Evolutionary conservation across 208 protist genomes (phyloP), one percentile per base, ranked within the genome.

Genomic region (Eutreptiella sp.): DNA sequence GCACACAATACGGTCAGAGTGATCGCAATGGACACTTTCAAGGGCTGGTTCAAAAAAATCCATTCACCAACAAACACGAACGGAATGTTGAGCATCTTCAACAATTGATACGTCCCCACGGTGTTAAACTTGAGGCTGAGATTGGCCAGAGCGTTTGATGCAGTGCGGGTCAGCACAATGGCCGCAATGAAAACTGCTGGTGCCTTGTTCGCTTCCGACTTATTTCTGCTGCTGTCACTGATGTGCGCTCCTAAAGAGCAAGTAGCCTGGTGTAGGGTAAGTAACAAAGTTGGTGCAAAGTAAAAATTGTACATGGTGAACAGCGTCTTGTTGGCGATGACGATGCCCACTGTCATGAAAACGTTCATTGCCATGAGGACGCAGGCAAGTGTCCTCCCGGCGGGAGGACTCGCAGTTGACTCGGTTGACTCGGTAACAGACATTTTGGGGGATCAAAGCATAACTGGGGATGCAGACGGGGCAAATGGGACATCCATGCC

Each of bases 201-300:
- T n/a, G 45, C 16, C n/a, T 14, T n/a, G n/a, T 38, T 50, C 35
- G 16, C 45, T n/a, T 50, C 77, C 41, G 41, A 89, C 84, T 28
- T 81, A 53, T 11, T 76, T 72, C 21, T 67, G 36, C 42, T 39
- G 46, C 32, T 68, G 54, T 61, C 76, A 85, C 23, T 26, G 71
- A 75, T 14, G 80, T 83, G 34, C 84, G 61, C 29, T 72, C 52
- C 35, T 83, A 89, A 48, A 86, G 83, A 53, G 84, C n/a, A n/a
- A n/a, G n/a, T n/a, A n/a, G n/a, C n/a, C n/a, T n/a, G n/a, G n/a
- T n/a, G n/a, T n/a, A n/a, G n/a, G n/a, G n/a, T 76, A 21, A 77
- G 36, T 21, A 79, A 85, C 23, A 89, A 70, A 1, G 76, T 66
- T 0, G 70, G 83, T 5, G 74, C 77, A 29, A 73, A 79, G 4